Evolutionary conservation across 2,329 filamentous ascomycete species (phyloP).

Genomic region (Helotiales sp.): DNA sequence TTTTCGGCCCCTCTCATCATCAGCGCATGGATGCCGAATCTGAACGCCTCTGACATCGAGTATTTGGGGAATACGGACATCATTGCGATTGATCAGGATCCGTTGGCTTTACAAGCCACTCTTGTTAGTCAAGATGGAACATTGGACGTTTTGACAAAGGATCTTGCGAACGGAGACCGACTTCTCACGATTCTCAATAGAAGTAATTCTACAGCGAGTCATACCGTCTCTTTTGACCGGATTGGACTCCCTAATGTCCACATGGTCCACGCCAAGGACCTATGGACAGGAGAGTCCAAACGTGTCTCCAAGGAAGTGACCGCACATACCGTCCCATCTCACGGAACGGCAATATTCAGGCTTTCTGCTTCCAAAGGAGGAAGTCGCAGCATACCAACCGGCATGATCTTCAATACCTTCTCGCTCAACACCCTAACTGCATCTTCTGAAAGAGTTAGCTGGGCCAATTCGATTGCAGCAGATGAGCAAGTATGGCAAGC

Average conservation of each 20-base stretch:
- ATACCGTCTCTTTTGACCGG: constrained; percentile 41
- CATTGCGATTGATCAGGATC: constrained; percentile 38
- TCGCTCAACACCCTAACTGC: constrained; percentile 50
- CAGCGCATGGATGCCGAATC: constrained; percentile 43
- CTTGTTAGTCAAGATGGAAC: constrained; percentile 50
- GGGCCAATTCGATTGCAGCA: constrained; percentile 46
- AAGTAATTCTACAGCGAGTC: constrained; percentile 42
- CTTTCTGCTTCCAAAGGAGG: constrained; percentile 43
- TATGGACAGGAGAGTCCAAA: constrained; percentile 50
- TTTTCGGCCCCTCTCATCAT: constrained; percentile 40
- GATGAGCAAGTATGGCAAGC: constrained; percentile 52
- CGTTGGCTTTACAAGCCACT: constrained; percentile 45
- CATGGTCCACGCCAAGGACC: constrained; percentile 46
- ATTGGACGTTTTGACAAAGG: constrained; percentile 54
- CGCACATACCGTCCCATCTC: constrained; percentile 47
- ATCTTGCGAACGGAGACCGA: constrained; percentile 52
- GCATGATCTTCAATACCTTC: constrained; percentile 55
- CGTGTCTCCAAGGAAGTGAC: constrained; percentile 42
- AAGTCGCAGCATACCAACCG: constrained; percentile 46
- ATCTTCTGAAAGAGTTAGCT: constrained; percentile 38
- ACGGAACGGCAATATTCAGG: constrained; percentile 47
- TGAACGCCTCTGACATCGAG: constrained; percentile 43
- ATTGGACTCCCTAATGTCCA: constrained; percentile 37
- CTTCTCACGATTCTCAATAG: constrained; percentile 54
- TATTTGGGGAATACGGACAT: constrained; percentile 46